These are phyloP conservation scores for Wickerhamiella australiensis DNA, from an alignment of 805 yeast genomes.

Conservation along the genomic window DNA sequence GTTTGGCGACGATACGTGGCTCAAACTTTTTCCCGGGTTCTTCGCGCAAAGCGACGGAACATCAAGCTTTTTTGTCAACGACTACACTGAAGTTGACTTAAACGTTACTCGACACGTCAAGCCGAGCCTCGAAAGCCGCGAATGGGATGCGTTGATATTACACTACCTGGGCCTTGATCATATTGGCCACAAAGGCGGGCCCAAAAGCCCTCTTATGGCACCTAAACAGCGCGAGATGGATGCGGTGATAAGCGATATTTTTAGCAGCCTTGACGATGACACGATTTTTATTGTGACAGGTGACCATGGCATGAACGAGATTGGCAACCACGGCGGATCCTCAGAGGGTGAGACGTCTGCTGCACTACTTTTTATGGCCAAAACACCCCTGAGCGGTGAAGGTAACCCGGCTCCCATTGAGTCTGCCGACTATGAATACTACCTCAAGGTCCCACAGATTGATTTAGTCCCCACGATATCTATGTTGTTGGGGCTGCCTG, in stretches of 20 bases:
- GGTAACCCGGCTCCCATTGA: constrained; percentile 23
- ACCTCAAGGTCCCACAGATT: constrained; percentile 45
- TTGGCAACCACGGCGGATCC: constrained; percentile 95
- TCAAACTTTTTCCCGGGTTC: constrained; percentile 65
- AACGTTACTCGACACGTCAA: constrained; percentile 85
- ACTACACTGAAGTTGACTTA: constrained; percentile 83
- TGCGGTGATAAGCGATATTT: constrained; percentile 42
- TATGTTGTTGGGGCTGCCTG: constrained; percentile 46
- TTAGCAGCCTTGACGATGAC: constrained; percentile 31
- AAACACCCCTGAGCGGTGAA: constrained; percentile 13
- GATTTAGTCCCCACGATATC: constrained; percentile 65
- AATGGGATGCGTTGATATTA: constrained; percentile 78
- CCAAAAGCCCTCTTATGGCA: constrained; percentile 67
- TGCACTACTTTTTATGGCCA: constrained; percentile 56
- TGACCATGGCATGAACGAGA: constrained; percentile 93
- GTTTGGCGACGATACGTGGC: constrained; percentile 98
- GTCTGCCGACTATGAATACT: constrained; percentile 40
- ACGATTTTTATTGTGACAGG: constrained; percentile 72
- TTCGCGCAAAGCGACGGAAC: constrained; percentile 73
- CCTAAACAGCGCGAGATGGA: constrained; percentile 84
- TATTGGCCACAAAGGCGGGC: constrained; percentile 96
- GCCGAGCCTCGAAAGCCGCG: constrained; percentile 35
- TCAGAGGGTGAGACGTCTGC: constrained; percentile 87
- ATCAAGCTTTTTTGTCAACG: constrained; percentile 86
- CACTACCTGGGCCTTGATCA: constrained; percentile 94